A percentile compares a stretch with the other conserved stretches of the same genome.
Evolutionary conservation across 192 early-diverging fungal species (phyloP).

Genomic region (Coemansia sp.): DNA sequence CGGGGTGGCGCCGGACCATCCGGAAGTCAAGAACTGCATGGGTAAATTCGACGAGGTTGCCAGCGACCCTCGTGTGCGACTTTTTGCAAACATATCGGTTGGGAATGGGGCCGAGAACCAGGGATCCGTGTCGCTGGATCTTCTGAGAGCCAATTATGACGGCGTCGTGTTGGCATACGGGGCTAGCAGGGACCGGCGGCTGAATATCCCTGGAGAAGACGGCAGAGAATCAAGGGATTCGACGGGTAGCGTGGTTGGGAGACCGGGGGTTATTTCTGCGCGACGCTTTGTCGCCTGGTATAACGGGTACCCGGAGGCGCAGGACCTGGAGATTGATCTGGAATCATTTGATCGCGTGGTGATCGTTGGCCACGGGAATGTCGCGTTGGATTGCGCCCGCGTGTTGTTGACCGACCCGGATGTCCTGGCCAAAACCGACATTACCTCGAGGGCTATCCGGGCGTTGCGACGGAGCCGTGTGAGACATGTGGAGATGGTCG

Average conservation of each 20-base stretch:
- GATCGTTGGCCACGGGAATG: slow-evolving; percentile 91
- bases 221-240: neutral
- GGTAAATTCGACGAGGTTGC: slow-evolving; percentile 82
- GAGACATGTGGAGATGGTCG: slow-evolving; percentile 81
- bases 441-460: slow-evolving; percentile 71
- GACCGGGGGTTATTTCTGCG: slow-evolving; percentile 65
- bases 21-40: slow-evolving; percentile 84
- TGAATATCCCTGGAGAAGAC: slow-evolving; percentile 71
- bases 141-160: slow-evolving; percentile 64
- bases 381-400: slow-evolving; percentile 88
- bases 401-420: slow-evolving; percentile 73
- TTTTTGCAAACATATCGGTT: slow-evolving; percentile 76
- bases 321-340: slow-evolving; percentile 62
- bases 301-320: slow-evolving; percentile 78
- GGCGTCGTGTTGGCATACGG: slow-evolving; percentile 85
- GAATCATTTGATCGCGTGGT: slow-evolving; percentile 68
- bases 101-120: no score
- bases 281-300: slow-evolving; percentile 93
- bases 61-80: slow-evolving; percentile 63
- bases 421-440: slow-evolving; percentile 78
- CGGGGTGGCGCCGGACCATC: slow-evolving; percentile 96
- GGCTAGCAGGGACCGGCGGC: slow-evolving; percentile 65
- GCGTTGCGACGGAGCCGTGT: slow-evolving; percentile 64
- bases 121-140: slow-evolving; percentile 50
- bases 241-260: no score